Base-by-base conservation (phyloP, 495 filamentous ascomycete genomes). In the Penicillium riverlandense region DNA sequence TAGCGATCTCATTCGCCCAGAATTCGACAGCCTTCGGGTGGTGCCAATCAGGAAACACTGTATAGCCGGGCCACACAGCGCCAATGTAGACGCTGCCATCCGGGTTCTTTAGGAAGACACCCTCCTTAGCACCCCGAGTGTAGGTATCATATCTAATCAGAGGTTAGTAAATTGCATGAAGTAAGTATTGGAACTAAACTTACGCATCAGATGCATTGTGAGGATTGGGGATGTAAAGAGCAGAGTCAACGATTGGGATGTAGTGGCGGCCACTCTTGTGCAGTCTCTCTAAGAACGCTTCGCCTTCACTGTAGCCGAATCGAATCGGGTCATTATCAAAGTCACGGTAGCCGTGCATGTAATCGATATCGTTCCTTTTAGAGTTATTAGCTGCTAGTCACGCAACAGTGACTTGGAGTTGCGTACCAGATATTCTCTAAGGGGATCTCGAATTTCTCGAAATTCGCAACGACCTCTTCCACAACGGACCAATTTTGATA, bases 181-280 rank as follows among this genome's bases (percentile, higher is more conserved):
- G 10, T 35, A 8, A n/a, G 12, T 7, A 10, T 28, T 8, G 38
- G 7, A 29, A 14, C 15, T 30, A 8, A 29, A 59, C 70, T 57
- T 53, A 82, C 58, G 76, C 76, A 63, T 94, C 88, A 35, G 70
- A 80, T 0, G 71, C 69, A 50, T 92, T 85, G 11, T 76, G 63
- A 3, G 85, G 85, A 41, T 88, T 84, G 0, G 87, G 85, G 16
- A 81, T 77, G 49, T 90, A 91, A 28, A 92, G 78, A 6, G 85
- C 88, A 3, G 84, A 75, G 55, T 94, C 88, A n/a, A 95, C 75
- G 37, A 95, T 92, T 0, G 86, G 87, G 7, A 95, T 73, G 43
- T 79, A 94, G 52, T 90, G 83, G 52, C 85, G 84, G 8, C 78
- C 74, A 50, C 76, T 75, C 4, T 65, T 64, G 58, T 90, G 86